Base-by-base conservation (phyloP, 306 rosid species). In the Quercus alba region DNA sequence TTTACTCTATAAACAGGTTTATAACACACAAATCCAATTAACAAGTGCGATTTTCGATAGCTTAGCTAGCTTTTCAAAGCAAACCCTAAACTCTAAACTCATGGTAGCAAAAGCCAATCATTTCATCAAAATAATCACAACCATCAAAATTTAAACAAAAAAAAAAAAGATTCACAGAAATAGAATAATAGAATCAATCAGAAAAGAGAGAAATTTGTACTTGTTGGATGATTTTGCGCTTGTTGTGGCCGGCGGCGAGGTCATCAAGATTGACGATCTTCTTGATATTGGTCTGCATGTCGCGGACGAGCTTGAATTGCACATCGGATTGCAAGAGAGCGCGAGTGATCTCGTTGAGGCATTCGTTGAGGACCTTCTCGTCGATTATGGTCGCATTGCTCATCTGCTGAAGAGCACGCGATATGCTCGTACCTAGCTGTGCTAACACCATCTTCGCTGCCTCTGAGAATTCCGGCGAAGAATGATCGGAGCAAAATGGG, bases 391-490 rank as follows among this genome's bases (percentile, higher is more conserved):
- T 92, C 25, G 98, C 97, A 80, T 91, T 92, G 91, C 89, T 91
- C 97, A 94, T 94, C 94, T 90, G 93, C 91, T 87, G 89, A 59
- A 92, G 94, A 91, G 98, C 97, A 86, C 92, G 97, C 6, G 97
- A 84, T 3, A 94, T 90, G 91, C 94, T 94, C 84, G 93, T 94
- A 1, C 97, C 94, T 74, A 94, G 81, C 83, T 94, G 83, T 21
- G 94, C 92, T 20, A 94, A 81, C 85, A 92, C 98, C 98, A 94
- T 94, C 59, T 89, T 87, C 49, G 77, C 82, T 10, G 5, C 54
- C 54, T 49, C 15, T 10, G 54, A 49, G 17, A 49, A 49, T 49
- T 49, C 54, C 17, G 54, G 17, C 54, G 17, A 49, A 49, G 17
- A 49, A 49, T 12, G 54, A 49, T 49, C 17, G 54, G 17, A 49